Evolutionary conservation across 305 asterid species (phyloP).

Genomic region (Fraxinus ornus): DNA sequence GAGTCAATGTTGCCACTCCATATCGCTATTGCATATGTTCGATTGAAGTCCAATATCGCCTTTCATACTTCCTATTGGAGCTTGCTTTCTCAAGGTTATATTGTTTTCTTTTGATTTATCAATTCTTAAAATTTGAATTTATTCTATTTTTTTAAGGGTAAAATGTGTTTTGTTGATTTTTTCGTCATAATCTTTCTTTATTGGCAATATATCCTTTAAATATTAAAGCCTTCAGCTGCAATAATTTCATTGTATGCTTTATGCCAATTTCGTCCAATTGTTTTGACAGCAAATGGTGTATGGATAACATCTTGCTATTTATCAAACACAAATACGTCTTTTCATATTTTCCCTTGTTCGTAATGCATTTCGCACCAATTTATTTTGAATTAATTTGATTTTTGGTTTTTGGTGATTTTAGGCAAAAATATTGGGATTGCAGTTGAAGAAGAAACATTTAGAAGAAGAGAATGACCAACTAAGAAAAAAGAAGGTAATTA

Average conservation of each 20-base stretch:
- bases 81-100: constrained; percentile 50
- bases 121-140: constrained; percentile 8
- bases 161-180: not conserved
- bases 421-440: constrained; percentile 72
- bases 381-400: not conserved
- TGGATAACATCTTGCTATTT: not conserved
- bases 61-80: constrained; percentile 49
- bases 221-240: not conserved
- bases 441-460: constrained; percentile 60
- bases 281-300: not conserved
- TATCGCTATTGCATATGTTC: constrained; percentile 47
- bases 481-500: constrained; percentile 59
- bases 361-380: not conserved
- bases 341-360: not conserved
- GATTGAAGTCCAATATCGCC: constrained; percentile 54
- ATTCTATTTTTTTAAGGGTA: not conserved
- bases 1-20: constrained; percentile 55
- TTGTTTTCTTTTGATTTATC: not conserved
- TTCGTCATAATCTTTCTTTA: not conserved
- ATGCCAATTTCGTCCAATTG: not conserved
- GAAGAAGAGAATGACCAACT: constrained; percentile 79
- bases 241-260: constrained; percentile 2
- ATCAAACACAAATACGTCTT: not conserved
- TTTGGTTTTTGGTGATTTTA: constrained; percentile 23
- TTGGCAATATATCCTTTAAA: not conserved